Percentiles rank a stretch among this genome's conserved stretches.
These are phyloP conservation scores for Paramyrothecium sp. DNA, from an alignment of 2,329 filamentous ascomycete species.

Conservation along the genomic window DNA sequence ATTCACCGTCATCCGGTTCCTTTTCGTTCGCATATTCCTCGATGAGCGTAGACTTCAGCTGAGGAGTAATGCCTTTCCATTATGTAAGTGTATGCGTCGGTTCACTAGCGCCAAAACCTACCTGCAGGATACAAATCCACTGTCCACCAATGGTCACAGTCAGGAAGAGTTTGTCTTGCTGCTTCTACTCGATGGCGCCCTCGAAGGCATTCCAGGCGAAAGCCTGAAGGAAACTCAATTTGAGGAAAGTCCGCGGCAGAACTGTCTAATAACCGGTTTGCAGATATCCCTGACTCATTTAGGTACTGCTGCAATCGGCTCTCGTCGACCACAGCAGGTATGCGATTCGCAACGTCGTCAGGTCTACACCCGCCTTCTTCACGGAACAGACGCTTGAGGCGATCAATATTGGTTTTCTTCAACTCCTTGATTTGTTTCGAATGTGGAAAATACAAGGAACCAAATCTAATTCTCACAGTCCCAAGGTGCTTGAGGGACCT, in stretches of 20 bases:
- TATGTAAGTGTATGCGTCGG: background rate
- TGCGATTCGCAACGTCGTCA: constrained; percentile 23
- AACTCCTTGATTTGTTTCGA: constrained; percentile 7
- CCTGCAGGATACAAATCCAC: constrained; percentile 27
- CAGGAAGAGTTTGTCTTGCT: constrained; percentile 1
- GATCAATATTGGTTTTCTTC: constrained; percentile 15
- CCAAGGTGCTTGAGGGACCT: constrained; percentile 19
- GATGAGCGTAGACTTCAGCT: constrained; percentile 7
- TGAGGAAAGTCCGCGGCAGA: constrained; percentile 2
- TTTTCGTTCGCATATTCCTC: constrained; percentile 13
- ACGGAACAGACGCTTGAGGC: constrained; percentile 16
- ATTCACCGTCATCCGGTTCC: constrained; percentile 10
- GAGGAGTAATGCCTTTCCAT: constrained; percentile 9
- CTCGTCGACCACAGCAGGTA: constrained; percentile 24
- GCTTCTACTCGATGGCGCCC: constrained; percentile 17
- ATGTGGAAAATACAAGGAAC: constrained; percentile 17
- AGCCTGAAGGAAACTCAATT: constrained; percentile 15
- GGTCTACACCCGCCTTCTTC: constrained; percentile 14
- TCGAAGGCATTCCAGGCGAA: constrained; percentile 20
- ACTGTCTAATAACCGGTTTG: background rate
- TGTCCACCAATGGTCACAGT: constrained; percentile 13
- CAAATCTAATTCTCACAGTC: constrained; percentile 19
- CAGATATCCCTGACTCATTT: constrained; percentile 4
- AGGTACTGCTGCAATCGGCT: constrained; percentile 19
- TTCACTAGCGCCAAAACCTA: constrained; percentile 4